phyloP scores from a whole-genome alignment of 345 rosid genomes.

The Linum tenue region DNA sequence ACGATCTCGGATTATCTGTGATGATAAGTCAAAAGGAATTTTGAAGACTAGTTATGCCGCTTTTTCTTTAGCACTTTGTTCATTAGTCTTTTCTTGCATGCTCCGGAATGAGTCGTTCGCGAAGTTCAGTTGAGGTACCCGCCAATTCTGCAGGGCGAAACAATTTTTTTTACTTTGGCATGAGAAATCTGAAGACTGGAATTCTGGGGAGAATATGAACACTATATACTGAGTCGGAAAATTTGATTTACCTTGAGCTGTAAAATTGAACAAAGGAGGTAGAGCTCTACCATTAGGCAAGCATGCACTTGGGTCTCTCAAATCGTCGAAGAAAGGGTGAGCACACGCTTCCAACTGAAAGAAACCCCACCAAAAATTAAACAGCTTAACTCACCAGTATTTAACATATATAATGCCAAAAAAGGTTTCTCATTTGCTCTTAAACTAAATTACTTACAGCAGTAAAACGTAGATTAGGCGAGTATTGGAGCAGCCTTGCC shows the following conservation, averaged over 20 bases:
- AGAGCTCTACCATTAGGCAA: conserved; percentile 85
- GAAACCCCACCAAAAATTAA: not conserved
- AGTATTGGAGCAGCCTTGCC: conserved; percentile 81
- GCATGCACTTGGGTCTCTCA: conserved; percentile 64
- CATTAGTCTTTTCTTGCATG: conserved; percentile 19
- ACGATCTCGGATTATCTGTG: too few species aligned
- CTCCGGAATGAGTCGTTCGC: conserved; percentile 69
- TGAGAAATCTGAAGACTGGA: conserved; percentile 8
- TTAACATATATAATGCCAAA: not conserved
- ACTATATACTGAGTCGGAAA: not conserved
- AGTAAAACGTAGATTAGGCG: conserved; percentile 65
- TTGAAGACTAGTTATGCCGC: too few species aligned
- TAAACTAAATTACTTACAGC: conserved; percentile 42
- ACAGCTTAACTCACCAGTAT: not conserved
- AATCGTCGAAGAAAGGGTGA: conserved; percentile 85
- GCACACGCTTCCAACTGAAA: conserved; percentile 94
- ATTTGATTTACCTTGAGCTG: conserved; percentile 60
- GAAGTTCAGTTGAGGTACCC: conserved; percentile 68
- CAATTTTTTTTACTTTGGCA: not conserved
- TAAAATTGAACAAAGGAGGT: conserved; percentile 85
- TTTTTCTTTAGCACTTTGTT: too few species aligned
- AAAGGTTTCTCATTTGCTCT: not conserved
- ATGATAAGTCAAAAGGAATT: too few species aligned
- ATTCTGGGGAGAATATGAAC: not conserved
- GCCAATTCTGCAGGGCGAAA: conserved; percentile 55